Evolutionary conservation across 2,329 filamentous ascomycete genomes (phyloP).

Genomic region (Salinomyces thailandicus): DNA sequence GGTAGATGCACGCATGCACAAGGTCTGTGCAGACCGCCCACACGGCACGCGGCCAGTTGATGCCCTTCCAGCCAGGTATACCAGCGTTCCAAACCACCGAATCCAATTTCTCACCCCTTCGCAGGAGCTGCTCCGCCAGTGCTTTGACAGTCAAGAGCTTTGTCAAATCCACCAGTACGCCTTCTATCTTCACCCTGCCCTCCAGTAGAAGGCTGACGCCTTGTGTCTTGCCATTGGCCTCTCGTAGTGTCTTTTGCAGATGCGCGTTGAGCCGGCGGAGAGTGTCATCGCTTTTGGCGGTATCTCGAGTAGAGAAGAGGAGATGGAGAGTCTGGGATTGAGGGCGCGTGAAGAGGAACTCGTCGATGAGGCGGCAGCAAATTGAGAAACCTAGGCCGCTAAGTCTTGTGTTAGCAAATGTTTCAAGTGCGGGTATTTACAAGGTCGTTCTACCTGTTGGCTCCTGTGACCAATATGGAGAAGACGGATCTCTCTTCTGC

Average conservation of each 20-base stretch:
- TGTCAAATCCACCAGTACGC: constrained; percentile 49
- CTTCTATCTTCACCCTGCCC: constrained; percentile 40
- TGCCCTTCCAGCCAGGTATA: constrained; percentile 73
- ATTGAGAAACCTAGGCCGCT: constrained; percentile 83
- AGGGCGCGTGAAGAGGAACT: constrained; percentile 65
- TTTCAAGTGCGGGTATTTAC: constrained; percentile 1
- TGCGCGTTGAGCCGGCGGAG: constrained; percentile 44
- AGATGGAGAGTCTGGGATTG: constrained; percentile 61
- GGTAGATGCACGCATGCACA: constrained; percentile 62
- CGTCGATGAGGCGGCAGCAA: constrained; percentile 75
- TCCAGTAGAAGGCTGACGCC: constrained; percentile 32
- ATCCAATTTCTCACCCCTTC: constrained; percentile 61
- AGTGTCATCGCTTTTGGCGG: constrained; percentile 64
- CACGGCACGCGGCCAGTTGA: constrained; percentile 56
- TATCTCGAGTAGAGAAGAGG: constrained; percentile 71
- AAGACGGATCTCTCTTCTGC: constrained; percentile 20
- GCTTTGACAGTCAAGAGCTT: constrained; percentile 45
- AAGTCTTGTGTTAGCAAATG: constrained; percentile 7
- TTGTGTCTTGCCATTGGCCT: constrained; percentile 25
- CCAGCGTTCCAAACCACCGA: constrained; percentile 77
- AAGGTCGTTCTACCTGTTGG: constrained; percentile 57
- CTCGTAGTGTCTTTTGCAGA: constrained; percentile 39
- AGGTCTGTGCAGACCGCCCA: constrained; percentile 51
- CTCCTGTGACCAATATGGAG: constrained; percentile 66
- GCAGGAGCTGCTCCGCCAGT: constrained; percentile 42